These are phyloP conservation scores for Kodamaea suecica DNA, from an alignment of 1,139 yeast genomes.

Conservation along the genomic window DNA sequence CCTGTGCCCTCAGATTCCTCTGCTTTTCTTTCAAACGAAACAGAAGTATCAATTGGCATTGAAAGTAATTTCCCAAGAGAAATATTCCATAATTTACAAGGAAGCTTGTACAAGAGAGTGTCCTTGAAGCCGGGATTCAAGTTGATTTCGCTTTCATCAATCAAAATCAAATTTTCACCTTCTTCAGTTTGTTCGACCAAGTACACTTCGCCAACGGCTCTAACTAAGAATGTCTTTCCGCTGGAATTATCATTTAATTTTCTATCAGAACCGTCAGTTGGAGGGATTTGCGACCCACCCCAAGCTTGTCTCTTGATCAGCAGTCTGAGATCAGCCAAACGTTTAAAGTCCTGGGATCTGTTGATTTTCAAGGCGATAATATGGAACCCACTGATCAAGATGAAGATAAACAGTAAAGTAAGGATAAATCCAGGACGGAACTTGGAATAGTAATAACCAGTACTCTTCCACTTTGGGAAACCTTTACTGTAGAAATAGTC, in stretches of 20 bases:
- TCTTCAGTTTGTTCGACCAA: slow-evolving; percentile 47
- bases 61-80: slow-evolving; percentile 36
- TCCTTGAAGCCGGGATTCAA: slow-evolving; percentile 49
- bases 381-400: slow-evolving; percentile 57
- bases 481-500: slow-evolving; percentile 84
- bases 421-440: slow-evolving; percentile 60
- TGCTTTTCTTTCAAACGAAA: slow-evolving; percentile 9
- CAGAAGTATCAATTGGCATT: slow-evolving; percentile 25
- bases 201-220: slow-evolving; percentile 67
- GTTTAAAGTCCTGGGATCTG: slow-evolving; percentile 56
- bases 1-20: neutral
- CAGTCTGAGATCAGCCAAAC: slow-evolving; percentile 51
- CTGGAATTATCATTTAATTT: slow-evolving; percentile 31
- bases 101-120: slow-evolving; percentile 49
- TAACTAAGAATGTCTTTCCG: slow-evolving; percentile 62
- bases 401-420: slow-evolving; percentile 48
- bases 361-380: slow-evolving; percentile 53
- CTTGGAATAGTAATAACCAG: slow-evolving; percentile 49
- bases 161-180: slow-evolving; percentile 31
- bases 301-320: slow-evolving; percentile 59
- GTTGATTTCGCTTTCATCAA: slow-evolving; percentile 42
- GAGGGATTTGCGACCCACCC: slow-evolving; percentile 51
- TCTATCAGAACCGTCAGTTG: slow-evolving; percentile 45
- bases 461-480: slow-evolving; percentile 74
- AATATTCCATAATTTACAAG: slow-evolving; percentile 43